Evolutionary conservation across 371 early-diverging fungal species (phyloP).

Genomic region (Nematocida sp.): DNA sequence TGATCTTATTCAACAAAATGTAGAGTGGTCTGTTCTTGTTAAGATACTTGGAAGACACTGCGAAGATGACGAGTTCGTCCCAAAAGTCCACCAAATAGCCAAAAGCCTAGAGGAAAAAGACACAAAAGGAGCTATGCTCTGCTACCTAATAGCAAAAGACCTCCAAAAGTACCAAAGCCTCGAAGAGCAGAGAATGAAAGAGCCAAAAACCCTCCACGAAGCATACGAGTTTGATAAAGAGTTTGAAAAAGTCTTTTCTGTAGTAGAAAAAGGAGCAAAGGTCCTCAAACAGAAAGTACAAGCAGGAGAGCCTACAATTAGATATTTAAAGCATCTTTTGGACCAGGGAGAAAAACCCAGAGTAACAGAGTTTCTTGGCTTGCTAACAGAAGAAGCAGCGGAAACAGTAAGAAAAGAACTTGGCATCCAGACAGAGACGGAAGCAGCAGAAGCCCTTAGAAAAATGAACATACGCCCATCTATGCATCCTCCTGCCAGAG

Average conservation of each 20-base stretch:
- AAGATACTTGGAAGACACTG: conserved; percentile 52
- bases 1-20: conserved; percentile 39
- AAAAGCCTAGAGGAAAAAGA: conserved; percentile 26
- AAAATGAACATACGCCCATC: neutral
- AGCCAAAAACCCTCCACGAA: conserved; percentile 12
- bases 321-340: conserved; percentile 41
- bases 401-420: conserved; percentile 4
- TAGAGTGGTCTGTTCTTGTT: conserved; percentile 42
- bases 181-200: conserved; percentile 15
- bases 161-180: conserved; percentile 50
- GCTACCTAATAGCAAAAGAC: conserved; percentile 44
- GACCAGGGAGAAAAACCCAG: conserved; percentile 31
- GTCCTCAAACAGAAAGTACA: conserved; percentile 27
- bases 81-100: conserved; percentile 29
- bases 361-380: conserved; percentile 16
- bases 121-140: conserved; percentile 23
- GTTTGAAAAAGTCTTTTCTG: conserved; percentile 25
- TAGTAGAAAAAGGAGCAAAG: conserved; percentile 9
- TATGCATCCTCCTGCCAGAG: neutral
- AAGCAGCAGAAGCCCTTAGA: neutral
- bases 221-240: conserved; percentile 21
- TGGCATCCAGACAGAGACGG: neutral
- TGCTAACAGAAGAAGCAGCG: conserved; percentile 21
- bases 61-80: conserved; percentile 44
- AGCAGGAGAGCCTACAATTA: conserved; percentile 7